phyloP scores from a whole-genome alignment of 345 rosid genomes.

The Eucalyptus leucophloia region DNA sequence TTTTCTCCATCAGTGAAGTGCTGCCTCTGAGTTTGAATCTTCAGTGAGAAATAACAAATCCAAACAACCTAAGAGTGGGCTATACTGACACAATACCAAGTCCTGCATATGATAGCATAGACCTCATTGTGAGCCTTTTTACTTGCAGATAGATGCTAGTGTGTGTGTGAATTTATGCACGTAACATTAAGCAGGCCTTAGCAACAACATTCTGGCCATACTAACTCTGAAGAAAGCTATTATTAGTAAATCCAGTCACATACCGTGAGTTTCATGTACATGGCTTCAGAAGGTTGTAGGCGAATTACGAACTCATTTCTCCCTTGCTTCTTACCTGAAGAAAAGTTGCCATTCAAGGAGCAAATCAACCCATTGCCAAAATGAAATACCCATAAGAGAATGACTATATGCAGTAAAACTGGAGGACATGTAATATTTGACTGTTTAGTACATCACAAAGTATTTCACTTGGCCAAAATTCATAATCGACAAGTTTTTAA shows the following conservation, averaged over 20 bases:
- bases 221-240: not conserved
- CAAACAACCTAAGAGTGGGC: not conserved
- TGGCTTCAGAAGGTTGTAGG: slow-evolving; percentile 94
- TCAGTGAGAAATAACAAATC: not conserved
- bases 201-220: not conserved
- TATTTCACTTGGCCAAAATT: not conserved
- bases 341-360: not conserved
- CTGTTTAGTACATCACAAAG: not conserved
- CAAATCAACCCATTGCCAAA: not conserved
- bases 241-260: slow-evolving; percentile 2
- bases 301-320: slow-evolving; percentile 98
- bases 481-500: not conserved
- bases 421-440: not conserved
- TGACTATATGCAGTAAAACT: not conserved
- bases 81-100: not conserved
- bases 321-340: slow-evolving; percentile 81
- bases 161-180: not conserved
- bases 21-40: not conserved
- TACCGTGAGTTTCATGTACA: slow-evolving; percentile 97
- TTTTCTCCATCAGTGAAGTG: not conserved
- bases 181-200: not conserved
- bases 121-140: not conserved
- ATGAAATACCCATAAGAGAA: not conserved
- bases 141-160: not conserved
- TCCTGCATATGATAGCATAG: not conserved